Evolutionary conservation across 768 basidiomycete genomes (phyloP).

Genomic region (Tylopilus cervinicoccineus): DNA sequence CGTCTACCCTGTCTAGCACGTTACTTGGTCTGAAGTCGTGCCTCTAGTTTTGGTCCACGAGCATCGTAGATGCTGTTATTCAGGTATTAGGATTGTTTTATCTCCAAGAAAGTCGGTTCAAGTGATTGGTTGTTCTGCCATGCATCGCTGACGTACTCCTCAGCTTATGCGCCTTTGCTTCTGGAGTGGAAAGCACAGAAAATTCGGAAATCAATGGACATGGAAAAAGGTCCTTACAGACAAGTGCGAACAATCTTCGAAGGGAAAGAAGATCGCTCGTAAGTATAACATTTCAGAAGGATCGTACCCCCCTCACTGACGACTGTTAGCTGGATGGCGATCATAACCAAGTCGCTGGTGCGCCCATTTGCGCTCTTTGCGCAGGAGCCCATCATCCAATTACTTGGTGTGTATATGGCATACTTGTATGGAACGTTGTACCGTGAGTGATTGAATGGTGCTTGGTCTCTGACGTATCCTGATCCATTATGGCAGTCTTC

Average conservation of each 20-base stretch:
- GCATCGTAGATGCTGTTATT: constrained; percentile 49
- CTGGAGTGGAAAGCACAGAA: constrained; percentile 48
- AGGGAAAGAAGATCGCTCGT: constrained; percentile 39
- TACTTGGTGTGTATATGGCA: constrained; percentile 65
- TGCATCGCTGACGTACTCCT: constrained; percentile 7
- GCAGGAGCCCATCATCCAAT: constrained; percentile 62
- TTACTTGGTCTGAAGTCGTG: not conserved
- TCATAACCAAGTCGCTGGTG: constrained; percentile 50
- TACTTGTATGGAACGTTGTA: constrained; percentile 64
- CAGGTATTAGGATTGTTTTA: constrained; percentile 54
- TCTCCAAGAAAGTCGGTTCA: constrained; percentile 57
- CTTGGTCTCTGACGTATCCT: not conserved
- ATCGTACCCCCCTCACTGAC: not conserved
- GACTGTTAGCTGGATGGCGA: constrained; percentile 42
- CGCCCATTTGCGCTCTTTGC: constrained; percentile 67
- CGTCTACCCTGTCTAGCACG: constrained; percentile 13
- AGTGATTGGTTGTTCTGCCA: not conserved
- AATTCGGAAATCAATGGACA: constrained; percentile 43
- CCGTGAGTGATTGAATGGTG: constrained; percentile 32
- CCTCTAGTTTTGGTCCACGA: constrained; percentile 61
- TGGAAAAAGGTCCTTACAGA: constrained; percentile 39
- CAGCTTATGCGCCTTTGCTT: constrained; percentile 29
- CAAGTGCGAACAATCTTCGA: constrained; percentile 49
- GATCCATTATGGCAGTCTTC: constrained; percentile 48
- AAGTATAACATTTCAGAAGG: constrained; percentile 19